phyloP scores from a whole-genome alignment of 2,329 filamentous ascomycete genomes.

The Aspergillus unguis region DNA sequence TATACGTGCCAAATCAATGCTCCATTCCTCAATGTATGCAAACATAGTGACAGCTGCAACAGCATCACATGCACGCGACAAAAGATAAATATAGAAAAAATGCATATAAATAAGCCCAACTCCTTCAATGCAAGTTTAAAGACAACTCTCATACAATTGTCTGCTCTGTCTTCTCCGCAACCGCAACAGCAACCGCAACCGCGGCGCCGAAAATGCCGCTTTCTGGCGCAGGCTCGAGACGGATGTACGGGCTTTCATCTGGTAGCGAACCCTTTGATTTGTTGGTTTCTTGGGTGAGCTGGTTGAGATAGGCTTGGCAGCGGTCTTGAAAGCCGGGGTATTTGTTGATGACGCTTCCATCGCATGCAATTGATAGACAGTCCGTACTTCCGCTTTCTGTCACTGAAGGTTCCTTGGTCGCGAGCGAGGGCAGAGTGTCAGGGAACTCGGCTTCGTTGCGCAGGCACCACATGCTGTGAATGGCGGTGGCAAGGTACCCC shows the following conservation, averaged over 20 bases:
- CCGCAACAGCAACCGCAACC: slow-evolving; percentile 46
- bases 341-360: slow-evolving; percentile 52
- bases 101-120: neutral
- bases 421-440: slow-evolving; percentile 16
- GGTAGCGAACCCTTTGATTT: slow-evolving; percentile 8
- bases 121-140: slow-evolving; percentile 17
- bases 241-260: slow-evolving; percentile 28
- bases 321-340: slow-evolving; percentile 48
- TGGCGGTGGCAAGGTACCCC: slow-evolving; percentile 60
- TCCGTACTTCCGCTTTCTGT: slow-evolving; percentile 30
- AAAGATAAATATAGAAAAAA: neutral
- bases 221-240: slow-evolving; percentile 42
- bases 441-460: slow-evolving; percentile 49
- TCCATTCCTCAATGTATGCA: slow-evolving; percentile 17
- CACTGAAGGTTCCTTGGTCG: slow-evolving; percentile 29
- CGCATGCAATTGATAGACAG: slow-evolving; percentile 48
- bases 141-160: neutral
- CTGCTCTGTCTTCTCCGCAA: slow-evolving; percentile 27
- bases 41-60: neutral
- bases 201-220: slow-evolving; percentile 47
- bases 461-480: slow-evolving; percentile 60
- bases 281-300: slow-evolving; percentile 34
- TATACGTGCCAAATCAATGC: slow-evolving; percentile 19
- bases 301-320: slow-evolving; percentile 44
- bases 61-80: neutral